phyloP scores from a whole-genome alignment of 148 eudicot genomes.

The Camellia lanceoleosa region DNA sequence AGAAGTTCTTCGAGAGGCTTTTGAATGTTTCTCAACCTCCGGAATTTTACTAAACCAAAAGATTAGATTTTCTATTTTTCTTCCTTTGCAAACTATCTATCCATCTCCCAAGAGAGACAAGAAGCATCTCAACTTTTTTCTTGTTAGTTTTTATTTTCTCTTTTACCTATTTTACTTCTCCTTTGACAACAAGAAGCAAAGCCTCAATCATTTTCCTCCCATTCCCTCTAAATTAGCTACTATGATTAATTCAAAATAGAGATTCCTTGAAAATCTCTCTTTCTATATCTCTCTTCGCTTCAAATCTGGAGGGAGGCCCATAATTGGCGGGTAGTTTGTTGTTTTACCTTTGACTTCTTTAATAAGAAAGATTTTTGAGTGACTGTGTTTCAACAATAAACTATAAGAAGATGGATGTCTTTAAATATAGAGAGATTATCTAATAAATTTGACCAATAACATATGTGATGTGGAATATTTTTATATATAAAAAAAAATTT shows the following conservation, averaged over 20 bases:
- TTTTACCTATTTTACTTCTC: background rate
- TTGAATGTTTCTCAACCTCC: background rate
- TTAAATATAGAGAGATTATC: too few relatives aligned
- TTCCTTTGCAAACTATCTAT: background rate
- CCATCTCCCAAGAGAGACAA: background rate
- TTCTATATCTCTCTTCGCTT: conserved; percentile 6
- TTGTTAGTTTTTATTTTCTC: background rate
- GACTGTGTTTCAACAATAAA: too few relatives aligned
- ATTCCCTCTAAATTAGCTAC: background rate
- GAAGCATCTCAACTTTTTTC: background rate
- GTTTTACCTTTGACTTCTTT: background rate
- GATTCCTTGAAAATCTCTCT: background rate
- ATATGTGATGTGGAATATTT: too few relatives aligned
- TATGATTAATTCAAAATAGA: background rate
- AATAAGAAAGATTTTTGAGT: background rate
- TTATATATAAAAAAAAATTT: too few relatives aligned
- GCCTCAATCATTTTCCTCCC: background rate
- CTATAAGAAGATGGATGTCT: too few relatives aligned
- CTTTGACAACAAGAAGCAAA: background rate
- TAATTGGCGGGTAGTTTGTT: conserved; percentile 3
- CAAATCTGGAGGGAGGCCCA: conserved; percentile 2
- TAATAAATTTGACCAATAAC: too few relatives aligned
- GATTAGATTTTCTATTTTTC: background rate
- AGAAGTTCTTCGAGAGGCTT: background rate
- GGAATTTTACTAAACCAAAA: background rate